Evolutionary conservation across 1,284 basidiomycete species (phyloP).

Genomic region (Austroboletus niveus): DNA sequence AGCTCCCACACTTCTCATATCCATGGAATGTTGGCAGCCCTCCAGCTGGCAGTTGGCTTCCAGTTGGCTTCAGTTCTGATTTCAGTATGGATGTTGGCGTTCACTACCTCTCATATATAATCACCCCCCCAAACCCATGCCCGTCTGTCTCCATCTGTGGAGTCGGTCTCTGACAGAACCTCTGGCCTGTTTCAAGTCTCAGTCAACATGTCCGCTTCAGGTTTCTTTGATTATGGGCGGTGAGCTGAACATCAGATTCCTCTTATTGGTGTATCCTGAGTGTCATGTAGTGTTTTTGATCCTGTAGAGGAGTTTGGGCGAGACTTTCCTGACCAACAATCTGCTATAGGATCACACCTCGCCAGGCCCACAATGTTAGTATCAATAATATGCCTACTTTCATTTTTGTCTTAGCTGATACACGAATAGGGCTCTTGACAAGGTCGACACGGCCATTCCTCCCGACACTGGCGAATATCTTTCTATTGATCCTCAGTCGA

Average conservation of each 20-base stretch:
- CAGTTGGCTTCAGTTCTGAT: neutral
- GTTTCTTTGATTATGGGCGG: neutral
- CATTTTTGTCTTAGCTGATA: no score
- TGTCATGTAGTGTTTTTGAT: no score
- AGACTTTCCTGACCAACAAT: no score
- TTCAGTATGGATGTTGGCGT: neutral
- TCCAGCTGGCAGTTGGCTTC: neutral
- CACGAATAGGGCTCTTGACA: no score
- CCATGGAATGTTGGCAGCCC: neutral
- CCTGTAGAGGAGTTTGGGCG: no score
- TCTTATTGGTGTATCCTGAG: no score
- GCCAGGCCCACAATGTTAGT: no score
- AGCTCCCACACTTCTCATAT: neutral
- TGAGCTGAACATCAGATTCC: neutral
- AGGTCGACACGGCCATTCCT: no score
- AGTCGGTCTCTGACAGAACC: neutral
- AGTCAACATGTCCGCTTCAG: neutral
- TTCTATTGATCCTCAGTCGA: neutral
- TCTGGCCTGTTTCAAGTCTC: neutral
- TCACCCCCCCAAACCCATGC: neutral
- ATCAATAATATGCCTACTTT: no score
- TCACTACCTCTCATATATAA: neutral
- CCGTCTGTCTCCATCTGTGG: neutral
- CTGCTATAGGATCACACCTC: no score
- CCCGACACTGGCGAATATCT: no score